Conservation (phyloP, 129 eudicot species). For the Mikania micrantha region DNA sequence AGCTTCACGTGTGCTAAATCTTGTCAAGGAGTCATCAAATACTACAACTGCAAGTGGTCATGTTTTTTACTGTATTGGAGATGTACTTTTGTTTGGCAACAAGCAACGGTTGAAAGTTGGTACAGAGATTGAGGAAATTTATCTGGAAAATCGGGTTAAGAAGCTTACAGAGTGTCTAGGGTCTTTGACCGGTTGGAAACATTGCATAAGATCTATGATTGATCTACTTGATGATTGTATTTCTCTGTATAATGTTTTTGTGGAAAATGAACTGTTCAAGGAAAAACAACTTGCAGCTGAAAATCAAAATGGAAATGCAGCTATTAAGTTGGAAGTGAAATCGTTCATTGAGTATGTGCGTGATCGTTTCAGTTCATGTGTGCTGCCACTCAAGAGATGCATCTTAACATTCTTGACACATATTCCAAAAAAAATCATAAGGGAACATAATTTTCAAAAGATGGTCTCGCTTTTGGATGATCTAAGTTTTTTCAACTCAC, state of each 20-base stretch:
- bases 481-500: slow-evolving; percentile 12
- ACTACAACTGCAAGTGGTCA: too few relatives aligned
- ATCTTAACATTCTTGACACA: slow-evolving; percentile 26
- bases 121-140: slow-evolving; percentile 48
- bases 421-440: slow-evolving; percentile 20
- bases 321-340: not conserved
- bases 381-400: slow-evolving; percentile 24
- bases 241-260: slow-evolving; percentile 23
- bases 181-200: slow-evolving; percentile 50
- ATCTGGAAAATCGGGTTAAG: slow-evolving; percentile 45
- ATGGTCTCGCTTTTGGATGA: not conserved
- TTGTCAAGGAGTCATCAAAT: too few relatives aligned
- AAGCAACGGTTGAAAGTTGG: too few relatives aligned
- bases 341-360: slow-evolving; percentile 26
- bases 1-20: too few relatives aligned
- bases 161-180: slow-evolving; percentile 43
- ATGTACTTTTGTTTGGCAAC: too few relatives aligned
- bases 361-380: slow-evolving; percentile 18
- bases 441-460: slow-evolving; percentile 6
- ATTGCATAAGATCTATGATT: slow-evolving; percentile 36
- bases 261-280: slow-evolving; percentile 28
- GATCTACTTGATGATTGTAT: slow-evolving; percentile 41
- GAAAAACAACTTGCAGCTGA: slow-evolving; percentile 4
- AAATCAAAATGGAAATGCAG: not conserved
- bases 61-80: too few relatives aligned